Base-by-base conservation (phyloP, 495 filamentous ascomycete genomes). In the Annulohypoxylon moriforme region DNA sequence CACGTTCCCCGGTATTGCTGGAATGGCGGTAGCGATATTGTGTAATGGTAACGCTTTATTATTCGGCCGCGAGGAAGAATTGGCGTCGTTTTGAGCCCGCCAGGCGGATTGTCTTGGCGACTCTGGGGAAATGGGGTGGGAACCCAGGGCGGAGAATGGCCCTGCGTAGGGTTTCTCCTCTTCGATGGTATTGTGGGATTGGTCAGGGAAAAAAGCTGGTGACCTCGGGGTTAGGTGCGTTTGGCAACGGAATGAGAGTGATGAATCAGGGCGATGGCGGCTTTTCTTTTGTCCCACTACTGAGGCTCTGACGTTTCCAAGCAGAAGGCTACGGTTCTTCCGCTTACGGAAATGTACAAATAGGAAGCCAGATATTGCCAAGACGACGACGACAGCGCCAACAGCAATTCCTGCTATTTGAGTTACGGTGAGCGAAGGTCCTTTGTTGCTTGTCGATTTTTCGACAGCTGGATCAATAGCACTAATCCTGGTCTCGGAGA, bases 211-310 rank as follows among this genome's bases (percentile, higher is more conserved):
- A 71, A 83, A 81, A 9, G 75, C 68, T 0, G 83, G 72, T 1
- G 77, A 77, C 11, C 69, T 76, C 1, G 83, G 82, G 20, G 76
- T 75, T 53, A 83, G 68, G 67, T 82, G 80, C 0, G 84, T 81
- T 64, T 83, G 82, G 75, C 84, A 85, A 66, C 82, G 81, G 73
- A 85, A 85, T 8, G 82, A 85, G 31, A 83, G 73, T 13, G 81
- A 78, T 1, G 83, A 85, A 31, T 74, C 68, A 38, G 76, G 79
- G 1, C 77, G 77, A 50, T 74, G 75, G 16, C 75, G 71, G 18
- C 72, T 60, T 11, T 56, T 60, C 55, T 71, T 77, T 27, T 64
- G 59, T 38, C 64, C 42, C 53, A 64, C 50, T 25, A 61, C 16
- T 3, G 60, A 76, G 44, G 66, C 40, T 31, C 62, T 73, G 38